Percentiles rank a stretch among this genome's conserved stretches.
phyloP scores from a whole-genome alignment of 257 asterid species.

The Petrea volubilis region DNA sequence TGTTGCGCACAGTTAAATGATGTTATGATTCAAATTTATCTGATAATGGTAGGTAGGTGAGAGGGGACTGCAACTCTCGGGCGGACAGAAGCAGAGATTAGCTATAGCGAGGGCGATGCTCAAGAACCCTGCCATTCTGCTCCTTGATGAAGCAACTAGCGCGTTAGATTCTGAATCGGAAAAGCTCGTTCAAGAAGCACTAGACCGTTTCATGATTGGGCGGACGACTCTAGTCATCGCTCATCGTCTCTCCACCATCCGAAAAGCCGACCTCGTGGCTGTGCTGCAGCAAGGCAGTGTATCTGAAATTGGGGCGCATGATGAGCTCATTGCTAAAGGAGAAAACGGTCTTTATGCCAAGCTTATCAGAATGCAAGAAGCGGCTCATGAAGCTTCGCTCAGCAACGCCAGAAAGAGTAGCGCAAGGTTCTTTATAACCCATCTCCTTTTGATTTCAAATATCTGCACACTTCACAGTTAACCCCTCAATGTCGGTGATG shows the following conservation, averaged over 20 bases:
- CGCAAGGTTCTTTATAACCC: constrained; percentile 56
- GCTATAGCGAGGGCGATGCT: constrained; percentile 95
- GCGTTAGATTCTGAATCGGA: constrained; percentile 91
- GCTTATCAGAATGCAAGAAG: constrained; percentile 88
- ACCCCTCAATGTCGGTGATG: too few species aligned
- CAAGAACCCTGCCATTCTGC: constrained; percentile 75
- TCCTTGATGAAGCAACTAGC: constrained; percentile 88
- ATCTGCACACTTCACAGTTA: neutral
- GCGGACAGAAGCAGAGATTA: constrained; percentile 92
- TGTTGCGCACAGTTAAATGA: too few species aligned
- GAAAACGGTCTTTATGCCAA: constrained; percentile 73
- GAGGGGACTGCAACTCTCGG: constrained; percentile 85
- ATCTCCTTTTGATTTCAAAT: neutral
- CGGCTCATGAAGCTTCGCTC: constrained; percentile 79
- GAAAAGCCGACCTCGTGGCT: constrained; percentile 83
- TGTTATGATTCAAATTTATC: too few species aligned
- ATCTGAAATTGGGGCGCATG: constrained; percentile 76
- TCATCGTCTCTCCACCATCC: constrained; percentile 86
- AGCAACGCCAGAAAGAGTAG: constrained; percentile 81
- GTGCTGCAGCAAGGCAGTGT: constrained; percentile 65
- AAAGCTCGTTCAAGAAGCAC: constrained; percentile 89
- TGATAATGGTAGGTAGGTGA: constrained; percentile 57
- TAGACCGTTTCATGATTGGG: constrained; percentile 90
- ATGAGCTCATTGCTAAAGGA: constrained; percentile 74
- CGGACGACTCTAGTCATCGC: constrained; percentile 91